A percentile compares a stretch with the other conserved stretches of the same genome.
Conservation (phyloP, 345 rosid genomes). For the Euphorbia tirucalli region DNA sequence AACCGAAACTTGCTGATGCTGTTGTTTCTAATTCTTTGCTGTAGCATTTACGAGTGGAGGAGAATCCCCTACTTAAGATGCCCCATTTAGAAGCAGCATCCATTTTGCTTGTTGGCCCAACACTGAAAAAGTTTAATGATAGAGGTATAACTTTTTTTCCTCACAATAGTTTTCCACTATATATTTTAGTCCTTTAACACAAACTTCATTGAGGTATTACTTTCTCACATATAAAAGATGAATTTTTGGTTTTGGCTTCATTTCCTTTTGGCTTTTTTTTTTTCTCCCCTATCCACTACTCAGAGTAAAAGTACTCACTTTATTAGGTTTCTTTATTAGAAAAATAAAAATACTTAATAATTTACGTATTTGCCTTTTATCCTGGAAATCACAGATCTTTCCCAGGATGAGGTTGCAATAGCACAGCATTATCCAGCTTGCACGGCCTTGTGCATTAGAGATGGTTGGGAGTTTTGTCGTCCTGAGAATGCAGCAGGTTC, state of each 20-base stretch:
- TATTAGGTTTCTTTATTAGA: too few species aligned
- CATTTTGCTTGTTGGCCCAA: conserved; percentile 89
- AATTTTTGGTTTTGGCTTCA: background rate
- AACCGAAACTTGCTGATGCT: background rate
- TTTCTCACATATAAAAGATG: background rate
- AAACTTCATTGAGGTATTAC: background rate
- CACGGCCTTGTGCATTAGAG: conserved; percentile 81
- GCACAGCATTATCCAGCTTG: conserved; percentile 88
- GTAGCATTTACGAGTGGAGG: conserved; percentile 97
- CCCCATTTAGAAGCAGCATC: conserved; percentile 94
- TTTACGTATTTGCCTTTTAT: too few species aligned
- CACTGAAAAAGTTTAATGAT: conserved; percentile 95
- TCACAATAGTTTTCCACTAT: background rate
- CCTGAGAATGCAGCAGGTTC: conserved; percentile 85
- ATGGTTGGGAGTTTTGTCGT: conserved; percentile 95
- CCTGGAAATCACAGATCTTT: conserved; percentile 56
- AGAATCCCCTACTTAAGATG: conserved; percentile 93
- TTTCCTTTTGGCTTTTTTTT: background rate
- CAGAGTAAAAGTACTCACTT: background rate
- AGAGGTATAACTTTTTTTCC: conserved; percentile 53
- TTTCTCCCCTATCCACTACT: background rate
- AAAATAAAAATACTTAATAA: too few species aligned
- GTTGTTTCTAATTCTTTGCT: conserved; percentile 20
- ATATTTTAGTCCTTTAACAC: background rate
- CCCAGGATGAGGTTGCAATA: conserved; percentile 75